Conservation (phyloP, 257 asterid genomes). For the Capsicum rhomboideum region DNA sequence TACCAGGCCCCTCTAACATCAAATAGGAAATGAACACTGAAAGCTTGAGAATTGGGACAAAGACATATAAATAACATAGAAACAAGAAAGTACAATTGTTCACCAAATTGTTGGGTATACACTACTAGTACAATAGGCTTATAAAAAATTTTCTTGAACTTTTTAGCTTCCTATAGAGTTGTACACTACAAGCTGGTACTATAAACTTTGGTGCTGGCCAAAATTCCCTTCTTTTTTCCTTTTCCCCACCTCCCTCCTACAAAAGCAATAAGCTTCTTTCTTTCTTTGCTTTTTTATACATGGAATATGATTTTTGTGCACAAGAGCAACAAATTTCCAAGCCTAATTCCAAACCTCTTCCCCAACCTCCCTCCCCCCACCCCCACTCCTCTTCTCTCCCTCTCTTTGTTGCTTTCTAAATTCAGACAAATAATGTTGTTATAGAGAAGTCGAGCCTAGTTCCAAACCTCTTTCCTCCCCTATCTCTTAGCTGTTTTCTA, state of each 20-base stretch:
- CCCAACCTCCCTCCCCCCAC: no score
- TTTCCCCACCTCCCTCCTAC: not conserved
- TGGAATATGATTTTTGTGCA: not conserved
- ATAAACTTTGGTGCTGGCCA: conserved; percentile 3
- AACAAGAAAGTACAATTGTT: not conserved
- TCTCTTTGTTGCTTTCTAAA: no score
- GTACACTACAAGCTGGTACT: conserved; percentile 3
- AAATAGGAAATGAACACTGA: not conserved
- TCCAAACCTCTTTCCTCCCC: no score
- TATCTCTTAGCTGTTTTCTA: no score
- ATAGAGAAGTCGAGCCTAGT: no score
- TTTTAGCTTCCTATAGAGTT: not conserved
- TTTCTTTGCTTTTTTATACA: not conserved
- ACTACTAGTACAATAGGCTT: not conserved
- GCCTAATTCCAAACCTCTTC: no score
- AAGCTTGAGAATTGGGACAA: not conserved
- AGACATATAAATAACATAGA: not conserved
- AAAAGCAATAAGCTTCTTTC: not conserved
- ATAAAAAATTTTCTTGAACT: not conserved
- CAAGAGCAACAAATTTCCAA: conserved; percentile 8
- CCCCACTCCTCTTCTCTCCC: no score
- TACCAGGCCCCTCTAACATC: not conserved
- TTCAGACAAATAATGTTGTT: no score
- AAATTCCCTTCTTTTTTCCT: not conserved
- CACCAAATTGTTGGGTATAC: not conserved